A percentile compares a stretch with the other conserved stretches of the same genome.
Evolutionary conservation across 768 basidiomycete genomes (phyloP).

Genomic region (Calocybe gangraenosa): DNA sequence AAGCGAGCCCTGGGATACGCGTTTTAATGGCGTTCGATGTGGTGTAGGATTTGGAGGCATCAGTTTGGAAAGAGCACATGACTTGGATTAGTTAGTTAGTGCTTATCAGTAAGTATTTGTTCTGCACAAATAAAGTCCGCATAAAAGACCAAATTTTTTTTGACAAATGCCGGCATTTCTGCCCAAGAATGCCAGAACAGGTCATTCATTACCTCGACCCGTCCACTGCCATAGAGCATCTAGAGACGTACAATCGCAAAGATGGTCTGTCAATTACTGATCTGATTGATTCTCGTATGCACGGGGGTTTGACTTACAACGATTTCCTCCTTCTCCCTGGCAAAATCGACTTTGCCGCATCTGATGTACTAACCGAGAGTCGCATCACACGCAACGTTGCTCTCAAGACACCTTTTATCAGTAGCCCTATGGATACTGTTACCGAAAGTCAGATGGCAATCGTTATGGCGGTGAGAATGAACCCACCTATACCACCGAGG

Average conservation of each 20-base stretch:
- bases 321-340: constrained; percentile 94
- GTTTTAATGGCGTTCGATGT: constrained; percentile 78
- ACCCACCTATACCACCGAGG: constrained; percentile 7
- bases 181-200: constrained; percentile 17
- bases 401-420: constrained; percentile 94
- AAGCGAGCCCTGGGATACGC: constrained; percentile 89
- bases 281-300: constrained; percentile 81
- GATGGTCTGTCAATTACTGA: constrained; percentile 87
- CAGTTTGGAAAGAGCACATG: constrained; percentile 11
- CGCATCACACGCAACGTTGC: constrained; percentile 86
- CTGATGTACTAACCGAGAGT: constrained; percentile 77
- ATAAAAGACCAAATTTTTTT: constrained; percentile 12
- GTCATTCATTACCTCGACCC: constrained; percentile 51
- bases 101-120: constrained; percentile 11
- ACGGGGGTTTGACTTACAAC: constrained; percentile 96
- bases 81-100: too few species aligned
- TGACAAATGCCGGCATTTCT: constrained; percentile 15
- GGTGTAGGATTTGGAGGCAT: constrained; percentile 38
- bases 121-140: constrained; percentile 14
- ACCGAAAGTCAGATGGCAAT: constrained; percentile 95
- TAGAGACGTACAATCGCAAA: constrained; percentile 59
- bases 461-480: constrained; percentile 74
- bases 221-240: constrained; percentile 67
- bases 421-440: constrained; percentile 99
- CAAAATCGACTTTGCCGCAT: constrained; percentile 89